Base-by-base conservation (phyloP, 495 filamentous ascomycete species). In the Trichodelitschia bisporula region DNA sequence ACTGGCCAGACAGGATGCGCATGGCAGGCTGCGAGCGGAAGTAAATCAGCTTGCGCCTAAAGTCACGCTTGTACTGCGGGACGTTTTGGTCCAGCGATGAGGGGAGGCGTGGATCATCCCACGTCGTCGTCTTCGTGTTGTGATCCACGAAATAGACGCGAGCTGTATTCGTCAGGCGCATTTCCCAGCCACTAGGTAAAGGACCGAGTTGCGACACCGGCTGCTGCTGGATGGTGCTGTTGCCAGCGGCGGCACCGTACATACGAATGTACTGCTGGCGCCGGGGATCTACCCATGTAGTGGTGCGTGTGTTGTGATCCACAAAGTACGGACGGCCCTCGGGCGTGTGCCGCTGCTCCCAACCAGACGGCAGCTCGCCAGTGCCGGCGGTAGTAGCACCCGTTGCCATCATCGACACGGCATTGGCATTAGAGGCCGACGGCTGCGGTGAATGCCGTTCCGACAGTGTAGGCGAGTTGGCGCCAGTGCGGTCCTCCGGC, bases 101-200 rank as follows among this genome's bases (percentile, higher is more conserved):
- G 28, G 86, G 86, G 37, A 97, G 56, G 34, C 86, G 69, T 14
- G 86, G 86, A 43, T 97, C 86, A 44, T 97, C 86, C 86, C 86
- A 97, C n/a, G 86, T 97, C 9, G 86, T 97, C 0, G 86, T 97
- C 59, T 97, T 97, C 36, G 86, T 97, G 48, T 97, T 97, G 58
- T 97, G 86, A 45, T 97, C 86, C 19, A 97, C 86, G 46, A 97
- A 97, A 52, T 97, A 97, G 15, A 97, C 86, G 27, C 86, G 67
- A 9, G 86, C 86, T 4, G 86, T 97, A 47, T 95, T 95, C 29
- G 86, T 97, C 15, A 97, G 67, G 35, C 86, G 76, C 86, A 97
- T 97, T 58, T 97, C 86, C 86, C 86, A 97, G 13, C 86, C 86
- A 48, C 84, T 93, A 9, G 86, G 86, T 25, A 97, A 49, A 17